These are phyloP conservation scores for Warburgia ugandensis DNA, from an alignment of 164 flowering plant genomes.

Conservation along the genomic window DNA sequence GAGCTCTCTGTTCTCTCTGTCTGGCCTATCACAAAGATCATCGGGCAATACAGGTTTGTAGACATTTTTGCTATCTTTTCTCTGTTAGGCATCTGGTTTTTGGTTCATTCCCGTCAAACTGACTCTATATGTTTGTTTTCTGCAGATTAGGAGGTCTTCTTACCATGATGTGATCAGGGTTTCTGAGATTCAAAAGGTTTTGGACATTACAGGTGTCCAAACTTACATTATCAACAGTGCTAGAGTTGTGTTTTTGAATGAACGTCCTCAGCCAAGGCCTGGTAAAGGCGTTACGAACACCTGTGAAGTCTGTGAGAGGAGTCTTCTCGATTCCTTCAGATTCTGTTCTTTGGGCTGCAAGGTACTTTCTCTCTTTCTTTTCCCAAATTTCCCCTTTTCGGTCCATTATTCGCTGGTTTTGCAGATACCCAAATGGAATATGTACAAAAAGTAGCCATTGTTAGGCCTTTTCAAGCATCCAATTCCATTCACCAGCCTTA, in stretches of 20 bases:
- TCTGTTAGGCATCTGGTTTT: neutral
- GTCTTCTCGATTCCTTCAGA: slow-evolving; percentile 83
- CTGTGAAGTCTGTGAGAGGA: slow-evolving; percentile 79
- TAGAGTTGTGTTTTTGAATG: slow-evolving; percentile 78
- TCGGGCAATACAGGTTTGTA: slow-evolving; percentile 84
- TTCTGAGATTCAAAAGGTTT: slow-evolving; percentile 70
- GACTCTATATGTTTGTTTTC: no score
- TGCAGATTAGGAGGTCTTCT: slow-evolving; percentile 89
- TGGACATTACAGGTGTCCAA: slow-evolving; percentile 82
- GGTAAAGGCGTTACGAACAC: slow-evolving; percentile 91
- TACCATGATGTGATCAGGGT: slow-evolving; percentile 98
- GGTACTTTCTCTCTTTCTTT: slow-evolving; percentile 28
- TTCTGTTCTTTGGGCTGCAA: slow-evolving; percentile 98
- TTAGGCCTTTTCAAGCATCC: no score
- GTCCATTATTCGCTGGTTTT: neutral
- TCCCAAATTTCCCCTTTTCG: neutral
- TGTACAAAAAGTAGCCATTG: no score
- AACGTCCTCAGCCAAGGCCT: slow-evolving; percentile 91
- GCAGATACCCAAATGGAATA: no score
- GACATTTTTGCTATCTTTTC: neutral
- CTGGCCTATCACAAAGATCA: slow-evolving; percentile 67
- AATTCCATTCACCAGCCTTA: no score
- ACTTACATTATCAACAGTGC: slow-evolving; percentile 96
- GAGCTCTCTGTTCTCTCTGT: slow-evolving; percentile 87
- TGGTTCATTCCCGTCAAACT: no score